These are phyloP conservation scores for Euryodendron excelsum DNA, from an alignment of 148 eudicot genomes.

Conservation along the genomic window DNA sequence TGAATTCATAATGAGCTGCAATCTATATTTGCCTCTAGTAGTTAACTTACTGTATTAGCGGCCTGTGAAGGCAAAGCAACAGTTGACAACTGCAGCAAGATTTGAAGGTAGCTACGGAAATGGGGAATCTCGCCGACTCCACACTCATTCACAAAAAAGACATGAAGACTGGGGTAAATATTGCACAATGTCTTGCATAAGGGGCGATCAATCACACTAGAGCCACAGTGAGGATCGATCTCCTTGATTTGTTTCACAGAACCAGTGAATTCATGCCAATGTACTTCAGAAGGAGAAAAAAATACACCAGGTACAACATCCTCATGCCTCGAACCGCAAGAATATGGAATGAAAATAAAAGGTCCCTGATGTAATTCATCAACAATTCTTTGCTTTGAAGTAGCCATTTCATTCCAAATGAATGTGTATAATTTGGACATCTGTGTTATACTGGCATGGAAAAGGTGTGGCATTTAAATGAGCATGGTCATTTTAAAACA, in stretches of 20 bases:
- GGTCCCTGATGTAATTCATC: conserved; percentile 58
- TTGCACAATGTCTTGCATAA: conserved; percentile 50
- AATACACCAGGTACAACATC: conserved; percentile 67
- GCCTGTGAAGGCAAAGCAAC: conserved; percentile 57
- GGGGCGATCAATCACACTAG: conserved; percentile 15
- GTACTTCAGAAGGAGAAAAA: conserved; percentile 64
- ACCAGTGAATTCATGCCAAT: conserved; percentile 81
- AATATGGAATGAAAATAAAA: conserved; percentile 71
- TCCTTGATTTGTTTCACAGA: conserved; percentile 42
- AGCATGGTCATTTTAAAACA: conserved; percentile 12
- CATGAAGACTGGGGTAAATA: conserved; percentile 70
- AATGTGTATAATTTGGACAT: conserved; percentile 78
- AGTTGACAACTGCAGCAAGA: conserved; percentile 64
- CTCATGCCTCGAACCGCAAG: conserved; percentile 37
- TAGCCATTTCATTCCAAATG: conserved; percentile 64
- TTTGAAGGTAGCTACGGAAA: conserved; percentile 59
- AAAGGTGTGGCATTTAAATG: conserved; percentile 10
- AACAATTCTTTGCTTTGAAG: conserved; percentile 48
- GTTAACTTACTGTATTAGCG: conserved; percentile 56
- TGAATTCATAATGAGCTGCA: conserved; percentile 8
- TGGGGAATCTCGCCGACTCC: conserved; percentile 73
- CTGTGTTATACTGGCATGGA: conserved; percentile 68
- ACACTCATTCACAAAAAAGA: conserved; percentile 78
- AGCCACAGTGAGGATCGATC: conserved; percentile 20
- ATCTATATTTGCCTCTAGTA: background rate